Evolutionary conservation across 2,329 filamentous ascomycete genomes (phyloP), one percentile per base, ranked within the genome.

Genomic region (Fonsecaea multimorphosa): DNA sequence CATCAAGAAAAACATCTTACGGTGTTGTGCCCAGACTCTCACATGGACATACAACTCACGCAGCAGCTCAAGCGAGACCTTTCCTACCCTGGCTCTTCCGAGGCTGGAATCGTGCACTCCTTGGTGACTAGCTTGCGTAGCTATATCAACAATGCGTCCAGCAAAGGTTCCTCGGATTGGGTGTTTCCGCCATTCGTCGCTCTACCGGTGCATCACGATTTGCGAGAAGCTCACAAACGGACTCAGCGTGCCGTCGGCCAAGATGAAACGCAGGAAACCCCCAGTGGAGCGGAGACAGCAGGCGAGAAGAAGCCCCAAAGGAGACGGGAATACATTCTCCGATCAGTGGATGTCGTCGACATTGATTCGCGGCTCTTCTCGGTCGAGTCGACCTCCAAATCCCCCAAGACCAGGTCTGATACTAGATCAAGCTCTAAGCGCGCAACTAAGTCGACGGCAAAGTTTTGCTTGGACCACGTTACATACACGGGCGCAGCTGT

Each of bases 161-260:
- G 38, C 6, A 49, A 46, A 12, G 51, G 53, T 29, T 49, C 61
- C 24, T 52, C 61, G 9, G 64, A 68, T 14, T 68, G 63, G 64
- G 53, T 68, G 5, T 68, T 68, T 52, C 52, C n/a, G 22, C 67
- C 67, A 22, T 66, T 68, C n/a, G 57, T 66, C n/a, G 56, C 22
- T 3, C 29, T 68, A 36, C 44, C 34, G 16, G 52, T 64, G 11
- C 61, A 51, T 16, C 32, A 55, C 12, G 46, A 32, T 11, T 40
- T 67, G 44, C n/a, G 40, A n/a, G 38, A 44, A 2, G 44, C 32
- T 11, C 19, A 9, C 29, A 49, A 63, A 38, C 19, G 27, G 8
- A 9, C 14, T n/a, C 22, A 27, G 31, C 29, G 29, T 5, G 40
- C 27, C 8, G 9, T 14, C 6, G 19, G 8, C 22, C 32, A 52